Percentiles rank a stretch among this genome's conserved stretches.
These are phyloP conservation scores for Ustilago lituana DNA, from an alignment of 1,284 basidiomycete species.

Conservation along the genomic window DNA sequence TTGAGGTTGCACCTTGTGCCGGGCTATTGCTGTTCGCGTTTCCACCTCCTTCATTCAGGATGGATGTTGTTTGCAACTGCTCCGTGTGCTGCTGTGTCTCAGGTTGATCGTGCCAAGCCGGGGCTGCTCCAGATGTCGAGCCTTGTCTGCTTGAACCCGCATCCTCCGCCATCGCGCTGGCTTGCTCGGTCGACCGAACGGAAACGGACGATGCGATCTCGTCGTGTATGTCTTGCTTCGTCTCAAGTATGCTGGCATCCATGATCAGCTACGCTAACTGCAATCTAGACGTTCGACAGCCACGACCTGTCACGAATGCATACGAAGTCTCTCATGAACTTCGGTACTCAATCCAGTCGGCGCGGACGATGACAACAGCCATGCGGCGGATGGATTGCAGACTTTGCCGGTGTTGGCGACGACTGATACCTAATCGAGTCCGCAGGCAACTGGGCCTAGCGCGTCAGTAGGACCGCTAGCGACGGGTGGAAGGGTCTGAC, in stretches of 20 bases:
- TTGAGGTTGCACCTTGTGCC: background rate
- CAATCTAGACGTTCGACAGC: background rate
- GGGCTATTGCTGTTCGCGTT: background rate
- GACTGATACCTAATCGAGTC: slow-evolving; percentile 6
- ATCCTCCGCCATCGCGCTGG: slow-evolving; percentile 1
- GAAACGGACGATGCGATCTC: background rate
- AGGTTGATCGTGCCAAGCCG: slow-evolving; percentile 9
- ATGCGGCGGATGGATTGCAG: background rate
- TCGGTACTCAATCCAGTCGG: background rate
- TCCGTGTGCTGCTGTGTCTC: slow-evolving; percentile 1
- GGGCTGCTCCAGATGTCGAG: background rate
- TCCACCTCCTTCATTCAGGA: background rate
- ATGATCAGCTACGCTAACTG: background rate
- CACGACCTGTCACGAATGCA: slow-evolving; percentile 1
- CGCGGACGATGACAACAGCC: background rate
- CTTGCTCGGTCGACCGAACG: background rate
- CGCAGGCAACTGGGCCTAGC: slow-evolving; percentile 13
- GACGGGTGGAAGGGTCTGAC: slow-evolving; percentile 2
- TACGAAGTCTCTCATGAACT: background rate
- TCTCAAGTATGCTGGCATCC: background rate
- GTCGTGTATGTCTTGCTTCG: background rate
- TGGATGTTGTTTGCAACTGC: background rate
- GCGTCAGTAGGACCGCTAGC: slow-evolving; percentile 1
- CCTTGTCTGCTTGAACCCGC: slow-evolving; percentile 3
- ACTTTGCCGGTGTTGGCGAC: slow-evolving; percentile 7